phyloP scores from a whole-genome alignment of 345 rosid genomes.

The Acer negundo region DNA sequence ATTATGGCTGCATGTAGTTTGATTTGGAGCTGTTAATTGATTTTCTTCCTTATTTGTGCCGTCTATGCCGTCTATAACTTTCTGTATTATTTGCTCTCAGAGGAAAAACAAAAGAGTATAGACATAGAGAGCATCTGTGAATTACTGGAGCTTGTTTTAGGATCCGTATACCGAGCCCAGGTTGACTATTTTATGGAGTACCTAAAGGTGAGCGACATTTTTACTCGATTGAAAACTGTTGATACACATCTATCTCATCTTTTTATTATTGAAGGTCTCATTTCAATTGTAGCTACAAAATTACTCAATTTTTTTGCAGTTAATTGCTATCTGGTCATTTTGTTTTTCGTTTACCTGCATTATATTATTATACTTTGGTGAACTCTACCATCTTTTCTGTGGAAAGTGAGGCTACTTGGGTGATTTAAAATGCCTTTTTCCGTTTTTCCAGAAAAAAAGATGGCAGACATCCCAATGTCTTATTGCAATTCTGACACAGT shows the following conservation, averaged over 20 bases:
- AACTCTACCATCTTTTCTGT: not conserved
- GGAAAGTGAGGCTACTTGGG: not conserved
- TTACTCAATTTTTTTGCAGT: not conserved
- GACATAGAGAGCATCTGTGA: conserved; percentile 91
- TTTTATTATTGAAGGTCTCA: conserved; percentile 1
- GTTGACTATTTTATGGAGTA: conserved; percentile 76
- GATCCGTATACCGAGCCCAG: conserved; percentile 68
- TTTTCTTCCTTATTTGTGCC: conserved; percentile 4
- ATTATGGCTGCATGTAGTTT: conserved; percentile 7
- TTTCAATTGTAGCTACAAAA: not conserved
- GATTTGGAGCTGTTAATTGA: not conserved
- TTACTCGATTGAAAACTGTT: not conserved
- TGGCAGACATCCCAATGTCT: not conserved
- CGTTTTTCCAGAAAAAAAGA: not conserved
- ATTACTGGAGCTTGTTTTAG: conserved; percentile 78
- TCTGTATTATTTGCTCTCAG: conserved; percentile 40
- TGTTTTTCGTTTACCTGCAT: not conserved
- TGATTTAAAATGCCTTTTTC: not conserved
- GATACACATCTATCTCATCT: not conserved
- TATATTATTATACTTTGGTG: not conserved
- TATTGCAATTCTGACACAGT: not conserved
- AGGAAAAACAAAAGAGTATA: conserved; percentile 88
- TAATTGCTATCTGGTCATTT: not conserved
- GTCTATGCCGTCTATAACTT: conserved; percentile 8
- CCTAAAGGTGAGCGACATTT: conserved; percentile 52